Conservation (phyloP, 805 yeast species). For the Helenozyma rhizophorensis region DNA sequence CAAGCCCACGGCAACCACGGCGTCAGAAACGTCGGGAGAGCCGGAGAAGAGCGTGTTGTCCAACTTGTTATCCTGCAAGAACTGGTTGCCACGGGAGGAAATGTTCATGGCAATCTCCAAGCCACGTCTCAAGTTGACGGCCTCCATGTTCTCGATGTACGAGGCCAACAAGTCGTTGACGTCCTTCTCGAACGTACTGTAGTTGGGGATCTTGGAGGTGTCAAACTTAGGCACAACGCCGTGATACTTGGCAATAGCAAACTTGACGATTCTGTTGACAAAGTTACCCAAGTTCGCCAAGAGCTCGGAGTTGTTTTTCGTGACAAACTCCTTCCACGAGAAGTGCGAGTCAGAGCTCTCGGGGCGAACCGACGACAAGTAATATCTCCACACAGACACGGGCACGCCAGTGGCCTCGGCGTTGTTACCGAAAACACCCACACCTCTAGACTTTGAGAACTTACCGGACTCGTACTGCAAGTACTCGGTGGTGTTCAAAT, state of each 20-base stretch:
- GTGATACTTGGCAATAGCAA: constrained; percentile 83
- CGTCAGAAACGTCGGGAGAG: constrained; percentile 77
- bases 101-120: constrained; percentile 87
- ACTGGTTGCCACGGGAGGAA: constrained; percentile 89
- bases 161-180: constrained; percentile 55
- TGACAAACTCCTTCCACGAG: constrained; percentile 94
- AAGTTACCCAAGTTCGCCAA: constrained; percentile 96
- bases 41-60: constrained; percentile 81
- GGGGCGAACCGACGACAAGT: constrained; percentile 87
- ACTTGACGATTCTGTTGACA: constrained; percentile 89
- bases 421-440: constrained; percentile 97
- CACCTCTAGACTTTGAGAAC: constrained; percentile 95
- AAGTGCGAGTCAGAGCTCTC: constrained; percentile 95
- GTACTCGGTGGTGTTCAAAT: constrained; percentile 91
- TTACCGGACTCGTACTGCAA: constrained; percentile 97
- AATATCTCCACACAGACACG: constrained; percentile 97
- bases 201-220: constrained; percentile 43
- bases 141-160: constrained; percentile 73
- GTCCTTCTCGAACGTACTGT: constrained; percentile 46
- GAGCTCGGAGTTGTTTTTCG: constrained; percentile 89
- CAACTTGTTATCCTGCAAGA: constrained; percentile 92
- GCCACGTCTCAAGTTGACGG: constrained; percentile 79
- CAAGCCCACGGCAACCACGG: constrained; percentile 87
- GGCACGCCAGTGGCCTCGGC: constrained; percentile 91
- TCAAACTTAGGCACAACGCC: constrained; percentile 79